Base-by-base conservation (phyloP, 495 filamentous ascomycete species). In the Xylaria scruposa region DNA sequence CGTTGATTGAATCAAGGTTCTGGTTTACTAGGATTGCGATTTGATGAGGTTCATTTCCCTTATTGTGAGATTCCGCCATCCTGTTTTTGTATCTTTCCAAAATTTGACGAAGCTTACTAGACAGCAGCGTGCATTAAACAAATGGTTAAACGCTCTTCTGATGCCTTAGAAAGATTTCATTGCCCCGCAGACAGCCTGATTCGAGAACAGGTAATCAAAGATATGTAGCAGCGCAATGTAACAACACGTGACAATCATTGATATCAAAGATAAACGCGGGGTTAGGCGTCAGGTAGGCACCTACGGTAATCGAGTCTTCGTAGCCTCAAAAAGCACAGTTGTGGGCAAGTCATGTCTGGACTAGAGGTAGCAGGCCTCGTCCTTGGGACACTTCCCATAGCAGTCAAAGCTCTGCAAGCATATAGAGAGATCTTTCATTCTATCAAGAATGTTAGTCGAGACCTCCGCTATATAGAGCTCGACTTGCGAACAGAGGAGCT, bases 361-460 rank as follows among this genome's bases (percentile, higher is more conserved):
- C 26, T 65, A 21, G 62, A 65, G 26, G 17, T 65, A 2, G 62
- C 42, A 33, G 62, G 62, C 17, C 40, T 51, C 3, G 26, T 65
- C 15, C 29, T 65, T 0, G 62, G 62, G 44, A 10, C 26, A 4
- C 24, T 65, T 49, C 62, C 62, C 15, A 5, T 65, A 19, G 62
- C 42, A 49, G 3, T 65, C 19, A 33, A 51, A n/a, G 62, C 42
- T 4, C 10, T 33, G 3, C 62, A 46, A 31, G 24, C 10, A 3
- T 65, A 47, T 33, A 65, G 15, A 29, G 42, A 65, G 6, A 36
- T n/a, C 24, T 47, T 65, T 1, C 15, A 44, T 10, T 15, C 62
- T 6, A n/a, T 65, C 36, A 65, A 49, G 44, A 36, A 49, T 33
- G 44, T 46, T 15, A 24, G 33, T 10, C 19, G 15, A 21, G 42